Conservation (phyloP, 352 stramenopile genomes). For the Paralagenidium karlingii region DNA sequence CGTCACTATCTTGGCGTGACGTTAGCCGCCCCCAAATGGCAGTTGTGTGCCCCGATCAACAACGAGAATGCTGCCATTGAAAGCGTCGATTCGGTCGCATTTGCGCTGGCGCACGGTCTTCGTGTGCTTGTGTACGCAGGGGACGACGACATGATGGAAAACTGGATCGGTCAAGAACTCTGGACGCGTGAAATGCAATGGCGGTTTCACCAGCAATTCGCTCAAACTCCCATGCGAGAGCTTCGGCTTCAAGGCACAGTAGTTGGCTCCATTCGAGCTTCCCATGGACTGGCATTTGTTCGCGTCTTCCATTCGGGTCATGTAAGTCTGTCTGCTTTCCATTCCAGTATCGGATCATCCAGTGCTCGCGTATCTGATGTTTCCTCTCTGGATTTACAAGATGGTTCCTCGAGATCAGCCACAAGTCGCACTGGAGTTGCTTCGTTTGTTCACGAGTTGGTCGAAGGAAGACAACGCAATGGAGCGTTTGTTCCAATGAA, state of each 20-base stretch:
- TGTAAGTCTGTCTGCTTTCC: slow-evolving; percentile 18
- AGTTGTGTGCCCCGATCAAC: no score
- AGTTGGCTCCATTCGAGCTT: slow-evolving; percentile 27
- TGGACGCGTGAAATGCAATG: slow-evolving; percentile 48
- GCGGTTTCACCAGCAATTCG: slow-evolving; percentile 21
- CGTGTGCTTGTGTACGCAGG: slow-evolving; percentile 61
- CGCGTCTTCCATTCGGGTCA: slow-evolving; percentile 51
- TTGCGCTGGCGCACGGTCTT: slow-evolving; percentile 31
- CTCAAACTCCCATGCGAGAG: slow-evolving; percentile 1
- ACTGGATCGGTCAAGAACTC: slow-evolving; percentile 50
- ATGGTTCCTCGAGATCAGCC: slow-evolving; percentile 74
- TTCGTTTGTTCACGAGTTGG: no score
- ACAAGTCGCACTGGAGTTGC: slow-evolving; percentile 21
- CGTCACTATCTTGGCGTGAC: slow-evolving; percentile 36
- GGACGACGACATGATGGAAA: slow-evolving; percentile 52
- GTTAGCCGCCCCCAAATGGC: slow-evolving; percentile 19
- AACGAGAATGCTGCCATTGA: slow-evolving; percentile 38
- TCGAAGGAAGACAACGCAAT: no score
- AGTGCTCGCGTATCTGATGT: not conserved
- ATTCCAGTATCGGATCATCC: not conserved
- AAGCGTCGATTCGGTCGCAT: slow-evolving; percentile 34
- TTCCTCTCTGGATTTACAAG: no score
- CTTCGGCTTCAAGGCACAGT: slow-evolving; percentile 10
- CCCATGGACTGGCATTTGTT: slow-evolving; percentile 46
- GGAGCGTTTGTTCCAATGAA: no score